These are phyloP conservation scores for Leptographium radiaticola DNA, from an alignment of 2,329 filamentous ascomycete species.

Conservation along the genomic window DNA sequence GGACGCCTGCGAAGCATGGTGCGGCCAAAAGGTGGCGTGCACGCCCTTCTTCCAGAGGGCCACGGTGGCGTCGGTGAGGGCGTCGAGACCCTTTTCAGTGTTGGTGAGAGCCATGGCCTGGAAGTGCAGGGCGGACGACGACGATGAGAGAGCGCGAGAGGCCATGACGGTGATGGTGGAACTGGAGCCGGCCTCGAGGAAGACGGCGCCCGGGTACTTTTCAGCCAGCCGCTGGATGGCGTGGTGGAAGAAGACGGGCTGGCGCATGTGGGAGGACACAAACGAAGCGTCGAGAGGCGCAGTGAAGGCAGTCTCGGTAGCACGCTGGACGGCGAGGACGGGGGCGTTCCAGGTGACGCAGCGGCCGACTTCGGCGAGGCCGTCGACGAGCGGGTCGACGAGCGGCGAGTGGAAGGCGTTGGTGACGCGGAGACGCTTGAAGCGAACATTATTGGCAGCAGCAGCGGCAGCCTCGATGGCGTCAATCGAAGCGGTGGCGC, in stretches of 20 bases:
- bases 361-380: constrained; percentile 15
- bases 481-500: constrained; percentile 20
- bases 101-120: constrained; percentile 15
- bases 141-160: constrained; percentile 11
- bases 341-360: constrained; percentile 19
- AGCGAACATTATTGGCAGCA: constrained; percentile 10
- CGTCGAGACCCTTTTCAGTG: constrained; percentile 7
- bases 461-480: constrained; percentile 6
- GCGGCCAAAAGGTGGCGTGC: constrained; percentile 23
- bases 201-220: constrained; percentile 15
- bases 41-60: constrained; percentile 27
- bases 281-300: constrained; percentile 3
- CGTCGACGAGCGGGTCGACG: constrained; percentile 20
- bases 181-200: constrained; percentile 28
- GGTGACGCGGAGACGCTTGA: constrained; percentile 28
- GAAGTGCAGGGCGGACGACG: constrained; percentile 8
- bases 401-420: constrained; percentile 34
- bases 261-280: constrained; percentile 24
- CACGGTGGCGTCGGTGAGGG: constrained; percentile 14
- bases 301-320: constrained; percentile 6
- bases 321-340: constrained; percentile 19
- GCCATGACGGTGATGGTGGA: constrained; percentile 23
- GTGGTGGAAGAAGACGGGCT: constrained; percentile 30
- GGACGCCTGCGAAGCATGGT: constrained; percentile 16
- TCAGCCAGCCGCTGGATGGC: constrained; percentile 24